These are phyloP conservation scores for Raddia guianensis DNA, from an alignment of 176 grass and related monocot genomes.

Conservation along the genomic window DNA sequence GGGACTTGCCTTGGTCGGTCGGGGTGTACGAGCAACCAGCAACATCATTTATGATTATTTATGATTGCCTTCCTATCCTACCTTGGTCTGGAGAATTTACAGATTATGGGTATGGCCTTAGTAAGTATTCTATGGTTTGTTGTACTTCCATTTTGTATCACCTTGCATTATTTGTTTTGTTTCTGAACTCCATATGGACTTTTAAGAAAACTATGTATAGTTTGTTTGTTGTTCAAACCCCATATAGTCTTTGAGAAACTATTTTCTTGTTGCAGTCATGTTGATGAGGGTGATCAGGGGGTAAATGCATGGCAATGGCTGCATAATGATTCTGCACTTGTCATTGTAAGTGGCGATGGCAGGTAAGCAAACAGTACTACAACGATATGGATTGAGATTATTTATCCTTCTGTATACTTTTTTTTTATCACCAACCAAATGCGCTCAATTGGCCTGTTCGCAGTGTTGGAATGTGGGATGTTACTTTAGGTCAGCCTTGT, in stretches of 20 bases:
- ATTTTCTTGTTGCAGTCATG: constrained; percentile 55
- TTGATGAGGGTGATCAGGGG: constrained; percentile 72
- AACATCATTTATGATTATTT: constrained; percentile 18
- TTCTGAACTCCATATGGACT: constrained; percentile 10
- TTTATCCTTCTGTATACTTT: constrained; percentile 30
- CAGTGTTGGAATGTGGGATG: constrained; percentile 96
- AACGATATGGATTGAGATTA: not conserved
- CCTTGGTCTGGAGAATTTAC: not conserved
- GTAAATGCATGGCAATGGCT: constrained; percentile 86
- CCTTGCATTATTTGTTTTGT: constrained; percentile 20
- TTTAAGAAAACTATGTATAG: constrained; percentile 15
- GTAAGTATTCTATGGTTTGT: constrained; percentile 6
- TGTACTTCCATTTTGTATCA: constrained; percentile 10
- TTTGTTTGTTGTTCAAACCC: constrained; percentile 20
- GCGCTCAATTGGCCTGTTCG: constrained; percentile 33
- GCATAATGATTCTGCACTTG: constrained; percentile 75
- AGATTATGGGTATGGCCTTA: constrained; percentile 14
- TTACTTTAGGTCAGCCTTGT: constrained; percentile 77
- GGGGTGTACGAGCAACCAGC: too few species aligned
- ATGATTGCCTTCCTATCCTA: not conserved
- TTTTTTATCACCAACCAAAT: constrained; percentile 26
- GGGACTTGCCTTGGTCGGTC: too few species aligned
- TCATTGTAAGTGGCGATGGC: constrained; percentile 82
- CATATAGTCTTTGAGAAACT: constrained; percentile 18
- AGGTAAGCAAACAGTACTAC: constrained; percentile 52